These are phyloP conservation scores for Nyssa sinensis DNA, from an alignment of 148 eudicot genomes.

Conservation along the genomic window DNA sequence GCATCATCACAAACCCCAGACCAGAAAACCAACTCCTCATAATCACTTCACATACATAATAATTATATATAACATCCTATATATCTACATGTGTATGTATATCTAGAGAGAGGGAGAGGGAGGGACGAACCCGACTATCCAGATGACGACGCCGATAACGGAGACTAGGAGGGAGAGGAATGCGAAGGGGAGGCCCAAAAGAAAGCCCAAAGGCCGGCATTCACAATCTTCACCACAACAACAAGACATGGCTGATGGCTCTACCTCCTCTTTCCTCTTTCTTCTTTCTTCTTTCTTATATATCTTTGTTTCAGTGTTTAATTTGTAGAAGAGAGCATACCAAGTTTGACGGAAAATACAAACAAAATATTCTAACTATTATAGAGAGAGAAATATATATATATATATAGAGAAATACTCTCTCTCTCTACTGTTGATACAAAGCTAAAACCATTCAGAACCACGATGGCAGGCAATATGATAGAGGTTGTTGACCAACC, in stretches of 20 bases:
- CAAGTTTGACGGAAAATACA: too few species aligned
- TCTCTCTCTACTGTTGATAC: too few species aligned
- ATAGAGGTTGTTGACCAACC: background rate
- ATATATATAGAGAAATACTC: too few species aligned
- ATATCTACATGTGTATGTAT: background rate
- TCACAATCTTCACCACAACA: slow-evolving; percentile 26
- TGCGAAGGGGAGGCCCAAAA: slow-evolving; percentile 62
- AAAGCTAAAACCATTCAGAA: background rate
- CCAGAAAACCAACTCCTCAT: too few species aligned
- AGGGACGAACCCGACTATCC: slow-evolving; percentile 62
- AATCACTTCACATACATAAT: too few species aligned
- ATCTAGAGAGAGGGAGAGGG: background rate
- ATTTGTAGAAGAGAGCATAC: too few species aligned
- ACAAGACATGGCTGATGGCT: too few species aligned
- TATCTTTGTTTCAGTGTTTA: too few species aligned
- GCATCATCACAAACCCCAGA: slow-evolving; percentile 12
- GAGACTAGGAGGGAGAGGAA: slow-evolving; percentile 51
- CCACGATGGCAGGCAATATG: background rate
- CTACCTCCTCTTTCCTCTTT: too few species aligned
- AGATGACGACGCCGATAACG: slow-evolving; percentile 51
- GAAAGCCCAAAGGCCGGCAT: slow-evolving; percentile 56
- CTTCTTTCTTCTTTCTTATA: too few species aligned
- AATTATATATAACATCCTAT: background rate
- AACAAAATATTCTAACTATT: too few species aligned
- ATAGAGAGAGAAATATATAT: too few species aligned